A percentile compares a stretch with the other conserved stretches of the same genome.
Conservation (phyloP, 2,329 filamentous ascomycete genomes). For the Trichoderma oligosporum region DNA sequence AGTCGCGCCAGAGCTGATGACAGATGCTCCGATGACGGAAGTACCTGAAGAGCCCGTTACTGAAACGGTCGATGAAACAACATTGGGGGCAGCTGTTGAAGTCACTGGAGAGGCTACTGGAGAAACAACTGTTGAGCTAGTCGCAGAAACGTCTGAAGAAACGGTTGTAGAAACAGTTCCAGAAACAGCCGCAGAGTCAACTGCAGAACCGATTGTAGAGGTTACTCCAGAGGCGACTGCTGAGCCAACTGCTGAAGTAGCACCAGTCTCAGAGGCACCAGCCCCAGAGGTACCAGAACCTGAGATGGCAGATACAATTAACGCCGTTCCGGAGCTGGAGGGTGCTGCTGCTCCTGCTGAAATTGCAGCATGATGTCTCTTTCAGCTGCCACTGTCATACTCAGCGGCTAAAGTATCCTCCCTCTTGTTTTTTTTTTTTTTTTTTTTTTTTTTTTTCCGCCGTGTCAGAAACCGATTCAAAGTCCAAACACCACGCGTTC, state of each 20-base stretch:
- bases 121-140: slow-evolving; percentile 14
- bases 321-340: not conserved
- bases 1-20: slow-evolving; percentile 10
- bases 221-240: not conserved
- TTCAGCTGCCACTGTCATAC: not conserved
- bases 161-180: not conserved
- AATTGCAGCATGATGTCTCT: not conserved
- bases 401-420: not conserved
- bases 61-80: slow-evolving; percentile 13
- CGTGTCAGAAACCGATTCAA: not conserved
- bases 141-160: not conserved
- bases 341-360: slow-evolving; percentile 12
- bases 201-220: not conserved
- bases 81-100: not conserved
- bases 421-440: too few species aligned
- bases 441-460: too few species aligned
- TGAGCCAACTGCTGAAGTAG: not conserved
- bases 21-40: slow-evolving; percentile 5
- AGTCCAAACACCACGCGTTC: not conserved
- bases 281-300: not conserved
- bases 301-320: not conserved
- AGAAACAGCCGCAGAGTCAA: not conserved
- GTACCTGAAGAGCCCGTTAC: slow-evolving; percentile 18
- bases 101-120: not conserved
- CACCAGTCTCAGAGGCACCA: not conserved